These are phyloP conservation scores for Rhododendron vialii DNA, from an alignment of 148 eudicot species.

Conservation along the genomic window DNA sequence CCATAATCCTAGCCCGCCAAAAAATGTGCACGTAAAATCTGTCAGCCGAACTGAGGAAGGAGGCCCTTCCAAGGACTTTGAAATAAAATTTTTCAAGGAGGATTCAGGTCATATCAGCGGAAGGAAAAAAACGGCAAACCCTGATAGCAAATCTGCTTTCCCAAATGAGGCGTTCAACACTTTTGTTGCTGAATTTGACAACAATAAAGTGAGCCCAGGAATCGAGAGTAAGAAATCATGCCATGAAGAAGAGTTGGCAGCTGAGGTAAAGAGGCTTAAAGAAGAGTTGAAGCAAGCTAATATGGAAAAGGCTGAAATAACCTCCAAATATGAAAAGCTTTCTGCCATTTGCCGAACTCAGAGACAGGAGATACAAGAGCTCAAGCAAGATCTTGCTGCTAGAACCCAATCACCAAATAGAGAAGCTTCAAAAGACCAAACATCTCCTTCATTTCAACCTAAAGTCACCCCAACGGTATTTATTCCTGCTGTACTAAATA, in stretches of 20 bases:
- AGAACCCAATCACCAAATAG: slow-evolving; percentile 54
- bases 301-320: slow-evolving; percentile 70
- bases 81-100: slow-evolving; percentile 32
- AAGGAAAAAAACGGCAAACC: slow-evolving; percentile 27
- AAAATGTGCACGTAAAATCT: slow-evolving; percentile 27
- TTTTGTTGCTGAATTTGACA: slow-evolving; percentile 82
- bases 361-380: slow-evolving; percentile 91
- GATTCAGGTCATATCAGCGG: slow-evolving; percentile 21
- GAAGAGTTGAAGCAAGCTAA: slow-evolving; percentile 70
- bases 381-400: slow-evolving; percentile 71
- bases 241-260: slow-evolving; percentile 45
- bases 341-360: slow-evolving; percentile 84
- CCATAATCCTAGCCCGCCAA: slow-evolving; percentile 28
- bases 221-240: slow-evolving; percentile 26
- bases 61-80: slow-evolving; percentile 30
- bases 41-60: slow-evolving; percentile 10
- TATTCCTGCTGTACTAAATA: background rate
- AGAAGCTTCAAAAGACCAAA: slow-evolving; percentile 32
- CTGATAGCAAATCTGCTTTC: slow-evolving; percentile 34
- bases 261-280: slow-evolving; percentile 68
- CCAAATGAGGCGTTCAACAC: slow-evolving; percentile 60
- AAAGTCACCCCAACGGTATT: slow-evolving; percentile 51
- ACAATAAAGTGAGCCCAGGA: slow-evolving; percentile 47
- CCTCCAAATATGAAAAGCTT: slow-evolving; percentile 88
- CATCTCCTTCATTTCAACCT: slow-evolving; percentile 40